Evolutionary conservation across 1,284 basidiomycete species (phyloP).

Genomic region (Fomitopsis schrenkii): DNA sequence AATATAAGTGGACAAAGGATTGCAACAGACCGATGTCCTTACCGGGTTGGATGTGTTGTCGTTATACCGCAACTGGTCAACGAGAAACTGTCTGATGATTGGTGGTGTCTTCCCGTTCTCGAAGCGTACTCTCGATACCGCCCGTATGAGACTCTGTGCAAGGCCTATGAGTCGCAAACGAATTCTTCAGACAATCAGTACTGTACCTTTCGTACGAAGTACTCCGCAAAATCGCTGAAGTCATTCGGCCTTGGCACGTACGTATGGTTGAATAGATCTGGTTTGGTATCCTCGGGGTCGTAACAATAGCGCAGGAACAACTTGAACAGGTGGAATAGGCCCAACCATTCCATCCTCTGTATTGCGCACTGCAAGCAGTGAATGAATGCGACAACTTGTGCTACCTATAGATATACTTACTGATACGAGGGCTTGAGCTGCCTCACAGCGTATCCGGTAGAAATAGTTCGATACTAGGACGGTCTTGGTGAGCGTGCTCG

Average conservation of each 20-base stretch:
- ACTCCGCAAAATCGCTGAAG: conserved; percentile 88
- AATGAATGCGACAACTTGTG: not conserved
- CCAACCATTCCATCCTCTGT: conserved; percentile 78
- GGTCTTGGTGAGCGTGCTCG: conserved; percentile 90
- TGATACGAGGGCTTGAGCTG: conserved; percentile 79
- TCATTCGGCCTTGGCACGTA: conserved; percentile 93
- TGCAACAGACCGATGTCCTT: conserved; percentile 27
- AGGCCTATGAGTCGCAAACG: conserved; percentile 5
- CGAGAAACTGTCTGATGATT: conserved; percentile 86
- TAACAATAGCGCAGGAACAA: conserved; percentile 94
- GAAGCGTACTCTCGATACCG: conserved; percentile 83
- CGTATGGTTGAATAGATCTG: conserved; percentile 79
- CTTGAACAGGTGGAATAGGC: conserved; percentile 95
- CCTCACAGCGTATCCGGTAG: conserved; percentile 96
- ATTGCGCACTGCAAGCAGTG: conserved; percentile 67
- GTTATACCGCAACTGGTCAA: conserved; percentile 90
- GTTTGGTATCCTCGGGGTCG: conserved; percentile 72
- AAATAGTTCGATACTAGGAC: conserved; percentile 96
- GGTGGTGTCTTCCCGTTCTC: conserved; percentile 83
- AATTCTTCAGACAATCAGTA: not conserved
- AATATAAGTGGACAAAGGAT: not conserved
- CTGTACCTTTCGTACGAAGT: conserved; percentile 89
- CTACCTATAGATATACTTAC: conserved; percentile 41
- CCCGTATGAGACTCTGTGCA: conserved; percentile 66
- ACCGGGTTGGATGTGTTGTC: conserved; percentile 92